Evolutionary conservation across 352 stramenopile genomes (phyloP).

Genomic region (Pythium apleroticum): DNA sequence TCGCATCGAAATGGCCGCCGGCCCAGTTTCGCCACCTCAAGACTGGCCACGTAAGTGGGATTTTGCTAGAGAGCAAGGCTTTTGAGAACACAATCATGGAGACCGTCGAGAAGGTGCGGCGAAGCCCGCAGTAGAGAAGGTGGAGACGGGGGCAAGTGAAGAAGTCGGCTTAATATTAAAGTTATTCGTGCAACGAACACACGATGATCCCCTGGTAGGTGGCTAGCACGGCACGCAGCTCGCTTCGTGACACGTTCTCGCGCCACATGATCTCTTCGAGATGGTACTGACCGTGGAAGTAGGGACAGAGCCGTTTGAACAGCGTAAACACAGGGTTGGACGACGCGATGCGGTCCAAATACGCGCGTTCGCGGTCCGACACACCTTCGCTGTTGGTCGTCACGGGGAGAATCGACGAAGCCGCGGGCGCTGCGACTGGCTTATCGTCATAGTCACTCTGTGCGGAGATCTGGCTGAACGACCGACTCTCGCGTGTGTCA

Average conservation of each 20-base stretch:
- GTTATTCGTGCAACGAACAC: conserved; percentile 75
- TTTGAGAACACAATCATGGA: conserved; percentile 77
- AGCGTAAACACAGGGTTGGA: conserved; percentile 77
- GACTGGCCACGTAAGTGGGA: conserved; percentile 76
- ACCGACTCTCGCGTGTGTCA: conserved; percentile 7
- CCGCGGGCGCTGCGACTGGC: neutral
- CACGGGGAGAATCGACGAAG: conserved; percentile 28
- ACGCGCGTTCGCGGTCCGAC: conserved; percentile 65
- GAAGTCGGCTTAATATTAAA: neutral
- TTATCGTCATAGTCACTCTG: conserved; percentile 2
- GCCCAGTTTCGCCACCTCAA: conserved; percentile 65
- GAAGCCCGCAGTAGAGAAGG: neutral
- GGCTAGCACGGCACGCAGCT: conserved; percentile 75
- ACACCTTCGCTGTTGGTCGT: conserved; percentile 38
- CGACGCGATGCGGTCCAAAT: conserved; percentile 79
- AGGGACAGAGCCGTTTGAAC: conserved; percentile 80
- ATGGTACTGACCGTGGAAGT: conserved; percentile 87
- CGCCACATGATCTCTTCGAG: conserved; percentile 91
- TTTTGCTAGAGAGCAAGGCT: conserved; percentile 66
- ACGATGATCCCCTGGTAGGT: conserved; percentile 88
- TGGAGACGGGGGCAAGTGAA: neutral
- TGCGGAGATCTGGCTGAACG: conserved; percentile 16
- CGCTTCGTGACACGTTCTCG: conserved; percentile 79
- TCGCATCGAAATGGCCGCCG: conserved; percentile 55
- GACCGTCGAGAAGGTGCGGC: conserved; percentile 38